Conservation (phyloP, 352 stramenopile species). For the Globisporangium cederbergense region DNA sequence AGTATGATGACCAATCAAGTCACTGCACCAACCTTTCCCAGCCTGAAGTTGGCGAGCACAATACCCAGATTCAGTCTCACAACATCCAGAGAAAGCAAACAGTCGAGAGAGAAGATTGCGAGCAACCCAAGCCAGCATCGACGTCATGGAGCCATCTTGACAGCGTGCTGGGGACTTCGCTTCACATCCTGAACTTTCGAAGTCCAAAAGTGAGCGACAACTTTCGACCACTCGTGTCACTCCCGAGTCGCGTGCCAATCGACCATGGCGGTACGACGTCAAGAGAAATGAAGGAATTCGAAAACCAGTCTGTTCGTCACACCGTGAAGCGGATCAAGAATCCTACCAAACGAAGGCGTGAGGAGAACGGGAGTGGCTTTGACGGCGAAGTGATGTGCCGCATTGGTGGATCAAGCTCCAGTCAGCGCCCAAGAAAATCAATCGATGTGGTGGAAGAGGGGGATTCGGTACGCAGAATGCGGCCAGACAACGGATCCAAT, state of each 20-base stretch:
- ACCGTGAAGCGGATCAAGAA: constrained; percentile 52
- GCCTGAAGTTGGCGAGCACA: constrained; percentile 1
- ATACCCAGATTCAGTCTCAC: neutral
- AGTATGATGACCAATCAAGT: constrained; percentile 15
- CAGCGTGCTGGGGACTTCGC: constrained; percentile 55
- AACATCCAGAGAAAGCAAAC: neutral
- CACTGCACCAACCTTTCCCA: constrained; percentile 10
- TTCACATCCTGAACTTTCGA: constrained; percentile 75
- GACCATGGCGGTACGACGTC: constrained; percentile 11
- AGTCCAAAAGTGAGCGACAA: constrained; percentile 83
- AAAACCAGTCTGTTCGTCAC: constrained; percentile 34
- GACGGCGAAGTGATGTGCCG: constrained; percentile 61
- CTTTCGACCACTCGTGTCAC: constrained; percentile 49
- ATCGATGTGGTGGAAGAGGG: neutral
- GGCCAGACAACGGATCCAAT: neutral
- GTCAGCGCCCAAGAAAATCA: neutral
- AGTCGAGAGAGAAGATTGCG: constrained; percentile 6
- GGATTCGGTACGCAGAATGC: neutral
- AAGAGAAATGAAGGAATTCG: constrained; percentile 41
- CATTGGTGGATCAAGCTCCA: constrained; percentile 31
- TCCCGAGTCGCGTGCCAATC: constrained; percentile 1
- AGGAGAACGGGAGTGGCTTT: constrained; percentile 61
- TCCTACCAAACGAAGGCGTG: constrained; percentile 42
- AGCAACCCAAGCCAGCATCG: constrained; percentile 39
- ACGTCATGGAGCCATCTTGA: constrained; percentile 66